Conservation (phyloP, 805 yeast genomes). For the Barnettozyma sucrosica region DNA sequence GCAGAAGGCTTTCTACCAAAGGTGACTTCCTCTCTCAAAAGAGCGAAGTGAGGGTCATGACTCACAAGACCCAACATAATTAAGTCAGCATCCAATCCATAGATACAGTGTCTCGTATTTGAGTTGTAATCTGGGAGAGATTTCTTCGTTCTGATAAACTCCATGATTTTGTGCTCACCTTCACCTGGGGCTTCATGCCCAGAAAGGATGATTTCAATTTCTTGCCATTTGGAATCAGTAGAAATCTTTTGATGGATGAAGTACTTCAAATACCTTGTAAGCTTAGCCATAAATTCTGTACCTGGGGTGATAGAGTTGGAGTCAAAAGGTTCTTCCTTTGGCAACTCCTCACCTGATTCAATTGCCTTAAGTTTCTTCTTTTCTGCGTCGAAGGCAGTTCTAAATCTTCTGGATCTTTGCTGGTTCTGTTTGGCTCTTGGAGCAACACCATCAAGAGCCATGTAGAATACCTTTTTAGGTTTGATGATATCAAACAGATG, state of each 20-base stretch:
- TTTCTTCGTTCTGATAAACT: conserved; percentile 85
- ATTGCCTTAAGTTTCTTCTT: conserved; percentile 68
- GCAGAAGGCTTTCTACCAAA: conserved; percentile 55
- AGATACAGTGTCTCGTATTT: conserved; percentile 91
- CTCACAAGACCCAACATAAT: conserved; percentile 94
- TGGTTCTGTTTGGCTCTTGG: conserved; percentile 99
- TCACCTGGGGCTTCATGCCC: conserved; percentile 99
- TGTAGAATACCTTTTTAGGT: conserved; percentile 81
- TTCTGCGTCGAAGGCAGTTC: conserved; percentile 92
- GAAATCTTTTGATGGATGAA: conserved; percentile 90
- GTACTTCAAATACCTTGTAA: conserved; percentile 77
- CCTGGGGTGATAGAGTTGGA: conserved; percentile 96
- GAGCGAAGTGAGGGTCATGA: conserved; percentile 93
- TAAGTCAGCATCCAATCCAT: conserved; percentile 96
- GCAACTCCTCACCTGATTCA: conserved; percentile 64
- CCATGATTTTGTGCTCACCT: conserved; percentile 98
- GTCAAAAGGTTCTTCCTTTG: conserved; percentile 83
- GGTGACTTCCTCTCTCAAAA: conserved; percentile 90
- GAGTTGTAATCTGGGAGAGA: conserved; percentile 84
- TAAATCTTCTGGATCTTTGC: conserved; percentile 91
- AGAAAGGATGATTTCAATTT: conserved; percentile 81
- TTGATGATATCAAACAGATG: conserved; percentile 83
- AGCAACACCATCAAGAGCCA: conserved; percentile 99
- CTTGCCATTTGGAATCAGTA: conserved; percentile 90
- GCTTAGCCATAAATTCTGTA: conserved; percentile 92